Base-by-base conservation (phyloP, 2,329 filamentous ascomycete genomes). In the Pseudocercospora fuligena region DNA sequence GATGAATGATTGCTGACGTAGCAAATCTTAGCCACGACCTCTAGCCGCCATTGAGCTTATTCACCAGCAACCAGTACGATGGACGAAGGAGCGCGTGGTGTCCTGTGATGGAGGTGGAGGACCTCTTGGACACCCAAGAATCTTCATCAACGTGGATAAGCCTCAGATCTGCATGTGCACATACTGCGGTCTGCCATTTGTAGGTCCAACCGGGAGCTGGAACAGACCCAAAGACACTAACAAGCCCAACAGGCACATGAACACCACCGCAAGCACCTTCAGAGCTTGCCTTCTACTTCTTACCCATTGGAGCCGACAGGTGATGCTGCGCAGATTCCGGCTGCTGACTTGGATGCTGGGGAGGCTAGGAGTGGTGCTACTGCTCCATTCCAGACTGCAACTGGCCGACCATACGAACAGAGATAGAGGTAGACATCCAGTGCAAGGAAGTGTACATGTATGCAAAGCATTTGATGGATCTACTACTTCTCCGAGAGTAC, bases 111-210 rank as follows among this genome's bases (percentile, higher is more conserved):
- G 95, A 66, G 95, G 94, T 66, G 94, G 94, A 73, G 95, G 94
- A 54, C 90, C 94, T 33, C 84, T 92, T 63, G 95, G 95, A 51
- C 95, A 99, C 80, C 95, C 95, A 59, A 88, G 88, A 77, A 91
- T 99, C 82, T 99, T 93, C 80, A 99, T 99, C 87, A 99, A 99
- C 83, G 90, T 92, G 72, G 95, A 99, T 82, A 98, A 97, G 86
- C 92, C 95, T 51, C 90, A 98, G 84, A 97, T 99, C 75, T 88
- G 88, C 81, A 85, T 85, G 78, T 99, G 95, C 85, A 90, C 87
- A 77, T 99, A 99, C 84, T 99, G 95, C 79, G 95, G 95, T 61
- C 80, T 95, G 72, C 95, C 95, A 74, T 99, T 90, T 79, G 95
- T 98, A 87, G 78, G 94, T 83, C 14, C 21, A 14, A 9, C 6